Base-by-base conservation (phyloP, 345 rosid genomes). In the Acer yangbiense region DNA sequence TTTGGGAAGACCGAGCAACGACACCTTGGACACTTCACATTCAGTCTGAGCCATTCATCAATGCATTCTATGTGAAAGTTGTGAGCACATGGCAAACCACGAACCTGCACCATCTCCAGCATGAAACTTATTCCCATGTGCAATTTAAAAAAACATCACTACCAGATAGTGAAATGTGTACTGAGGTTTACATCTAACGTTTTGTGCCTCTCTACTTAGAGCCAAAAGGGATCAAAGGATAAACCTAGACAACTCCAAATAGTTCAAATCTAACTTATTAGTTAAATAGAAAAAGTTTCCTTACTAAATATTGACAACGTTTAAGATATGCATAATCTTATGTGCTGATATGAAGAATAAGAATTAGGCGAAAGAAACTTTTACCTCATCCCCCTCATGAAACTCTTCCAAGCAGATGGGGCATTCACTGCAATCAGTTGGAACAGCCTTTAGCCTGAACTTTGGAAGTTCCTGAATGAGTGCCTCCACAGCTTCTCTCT, bases 351-450 rank as follows among this genome's bases (percentile, higher is more conserved):
- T 29, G 60, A 76, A 29, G 32, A 44, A 68, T 10, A 48, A 20
- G 50, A 48, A 10, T 3, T 17, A 20, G 62, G 48, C 16, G 63
- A 68, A 32, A 57, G 39, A 61, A 65, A 21, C 18, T 52, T 41
- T 83, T 82, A 94, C 98, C 99, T 97, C 99, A 84, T 94, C 92
- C 32, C 97, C 96, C 9, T 88, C 89, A 78, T 86, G 89, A 72
- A 96, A 92, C 85, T 96, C 98, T 83, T 97, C 99, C 76, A 97
- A 85, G 87, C 99, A 97, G 88, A 97, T 97, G 69, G 95, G 97
- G 64, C 99, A 97, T 89, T 97, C 99, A 74, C 96, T 91, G 78
- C 99, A 94, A 81, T 94, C 99, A 71, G 90, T 94, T 25, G 98
- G 99, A 69, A 97, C 98, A 79, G 97, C 96, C 84, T 97, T 97